These are phyloP conservation scores for Fragilariopsis cylindrus DNA, from an alignment of 108 stramenopile genomes.

Conservation along the genomic window DNA sequence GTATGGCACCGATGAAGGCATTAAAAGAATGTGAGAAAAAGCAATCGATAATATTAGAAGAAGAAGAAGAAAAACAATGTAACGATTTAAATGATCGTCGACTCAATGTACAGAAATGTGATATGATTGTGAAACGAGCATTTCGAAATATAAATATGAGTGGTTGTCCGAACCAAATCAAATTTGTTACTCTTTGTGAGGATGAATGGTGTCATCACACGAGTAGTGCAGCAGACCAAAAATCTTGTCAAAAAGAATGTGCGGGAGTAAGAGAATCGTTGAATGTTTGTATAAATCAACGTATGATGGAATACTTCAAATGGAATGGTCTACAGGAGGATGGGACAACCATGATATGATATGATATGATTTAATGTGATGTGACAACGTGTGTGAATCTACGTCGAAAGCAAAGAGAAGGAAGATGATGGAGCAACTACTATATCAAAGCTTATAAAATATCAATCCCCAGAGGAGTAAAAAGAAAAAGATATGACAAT, in stretches of 20 bases:
- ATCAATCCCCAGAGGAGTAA: no score
- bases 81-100: background rate
- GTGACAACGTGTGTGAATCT: no score
- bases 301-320: slow-evolving; percentile 10
- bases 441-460: no score
- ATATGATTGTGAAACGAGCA: slow-evolving; percentile 21
- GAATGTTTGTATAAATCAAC: slow-evolving; percentile 18
- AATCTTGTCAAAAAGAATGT: slow-evolving; percentile 36
- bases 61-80: background rate
- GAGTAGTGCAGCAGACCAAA: background rate
- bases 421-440: no score
- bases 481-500: no score
- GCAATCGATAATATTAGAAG: background rate
- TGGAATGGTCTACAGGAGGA: slow-evolving; percentile 14
- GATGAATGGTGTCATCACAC: slow-evolving; percentile 37
- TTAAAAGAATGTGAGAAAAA: slow-evolving; percentile 4
- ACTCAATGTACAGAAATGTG: slow-evolving; percentile 16
- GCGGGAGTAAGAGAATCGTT: slow-evolving; percentile 20
- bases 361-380: no score
- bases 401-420: no score
- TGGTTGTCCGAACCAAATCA: slow-evolving; percentile 37
- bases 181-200: slow-evolving; percentile 28
- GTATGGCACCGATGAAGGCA: background rate
- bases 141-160: slow-evolving; percentile 42
- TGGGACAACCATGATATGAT: slow-evolving; percentile 15